A percentile compares a stretch with the other conserved stretches of the same genome.
These are phyloP conservation scores for Microdochium trichocladiopsis DNA, from an alignment of 2,329 filamentous ascomycete species.

Conservation along the genomic window DNA sequence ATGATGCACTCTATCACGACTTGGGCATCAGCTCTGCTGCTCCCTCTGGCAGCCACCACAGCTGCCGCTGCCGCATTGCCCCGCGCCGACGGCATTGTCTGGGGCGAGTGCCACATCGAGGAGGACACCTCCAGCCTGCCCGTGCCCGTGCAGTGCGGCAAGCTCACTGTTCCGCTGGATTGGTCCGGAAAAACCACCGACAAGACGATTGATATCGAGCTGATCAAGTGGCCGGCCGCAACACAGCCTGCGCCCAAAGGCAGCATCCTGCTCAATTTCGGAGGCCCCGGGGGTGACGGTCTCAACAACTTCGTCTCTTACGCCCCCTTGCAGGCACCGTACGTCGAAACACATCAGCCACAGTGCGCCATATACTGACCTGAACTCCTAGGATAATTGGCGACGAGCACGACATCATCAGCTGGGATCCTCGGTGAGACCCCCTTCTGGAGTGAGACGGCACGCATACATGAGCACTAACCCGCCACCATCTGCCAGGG, in stretches of 20 bases:
- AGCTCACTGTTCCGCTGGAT: constrained; percentile 23
- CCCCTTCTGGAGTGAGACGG: no score
- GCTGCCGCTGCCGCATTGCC: not conserved
- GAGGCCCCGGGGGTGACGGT: constrained; percentile 18
- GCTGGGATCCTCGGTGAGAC: constrained; percentile 6
- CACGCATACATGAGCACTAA: no score
- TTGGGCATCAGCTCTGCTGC: not conserved
- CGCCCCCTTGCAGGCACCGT: not conserved
- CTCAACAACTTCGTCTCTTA: not conserved
- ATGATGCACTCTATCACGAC: not conserved
- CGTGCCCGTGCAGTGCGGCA: constrained; percentile 15
- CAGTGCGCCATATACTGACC: not conserved
- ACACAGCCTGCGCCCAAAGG: constrained; percentile 17
- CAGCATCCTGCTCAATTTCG: constrained; percentile 23
- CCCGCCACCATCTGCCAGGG: no score
- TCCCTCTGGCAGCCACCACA: not conserved
- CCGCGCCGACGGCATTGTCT: not conserved
- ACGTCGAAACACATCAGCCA: not conserved
- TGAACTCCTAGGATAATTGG: constrained; percentile 4
- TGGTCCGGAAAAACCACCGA: constrained; percentile 15
- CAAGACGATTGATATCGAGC: constrained; percentile 15
- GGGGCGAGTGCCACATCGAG: not conserved
- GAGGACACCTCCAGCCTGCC: not conserved
- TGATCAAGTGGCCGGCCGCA: constrained; percentile 16
- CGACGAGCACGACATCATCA: constrained; percentile 9